These are phyloP conservation scores for Ampelocalamus luodianensis DNA, from an alignment of 176 grass and related monocot species.

Conservation along the genomic window DNA sequence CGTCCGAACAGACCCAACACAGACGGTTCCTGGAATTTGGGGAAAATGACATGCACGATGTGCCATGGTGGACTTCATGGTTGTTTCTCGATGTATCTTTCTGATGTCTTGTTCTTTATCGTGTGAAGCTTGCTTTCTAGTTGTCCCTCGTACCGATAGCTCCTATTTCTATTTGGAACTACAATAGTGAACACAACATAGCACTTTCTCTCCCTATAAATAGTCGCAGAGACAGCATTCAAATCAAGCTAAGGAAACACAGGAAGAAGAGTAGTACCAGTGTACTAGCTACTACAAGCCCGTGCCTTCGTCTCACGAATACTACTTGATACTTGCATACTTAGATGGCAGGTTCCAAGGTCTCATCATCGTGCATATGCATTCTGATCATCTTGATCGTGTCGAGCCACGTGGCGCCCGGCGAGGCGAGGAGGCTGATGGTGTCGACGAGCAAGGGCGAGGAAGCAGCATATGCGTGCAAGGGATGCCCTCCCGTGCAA, in stretches of 20 bases:
- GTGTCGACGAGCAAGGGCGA: not conserved
- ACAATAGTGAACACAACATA: not conserved
- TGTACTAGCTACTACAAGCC: not conserved
- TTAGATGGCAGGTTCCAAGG: conserved; percentile 46
- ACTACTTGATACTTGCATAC: not conserved
- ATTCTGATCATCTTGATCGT: conserved; percentile 44
- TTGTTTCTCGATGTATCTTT: not conserved
- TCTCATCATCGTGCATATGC: conserved; percentile 3
- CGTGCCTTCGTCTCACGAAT: not conserved
- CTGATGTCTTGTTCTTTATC: not conserved
- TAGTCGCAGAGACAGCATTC: not conserved
- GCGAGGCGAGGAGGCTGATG: conserved; percentile 42
- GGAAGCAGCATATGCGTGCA: not conserved
- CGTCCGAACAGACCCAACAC: no score
- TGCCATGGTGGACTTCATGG: not conserved
- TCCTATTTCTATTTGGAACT: not conserved
- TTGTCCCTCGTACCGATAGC: not conserved
- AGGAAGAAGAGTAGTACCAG: not conserved
- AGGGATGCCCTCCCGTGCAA: not conserved
- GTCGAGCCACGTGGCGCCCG: not conserved
- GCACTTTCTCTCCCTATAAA: conserved; percentile 45
- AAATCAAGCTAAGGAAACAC: not conserved
- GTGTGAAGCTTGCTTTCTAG: not conserved
- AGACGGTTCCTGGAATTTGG: not conserved
- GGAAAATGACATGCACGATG: conserved; percentile 40